Base-by-base conservation (phyloP, 2,329 filamentous ascomycete genomes). In the Fusarium sp. region DNA sequence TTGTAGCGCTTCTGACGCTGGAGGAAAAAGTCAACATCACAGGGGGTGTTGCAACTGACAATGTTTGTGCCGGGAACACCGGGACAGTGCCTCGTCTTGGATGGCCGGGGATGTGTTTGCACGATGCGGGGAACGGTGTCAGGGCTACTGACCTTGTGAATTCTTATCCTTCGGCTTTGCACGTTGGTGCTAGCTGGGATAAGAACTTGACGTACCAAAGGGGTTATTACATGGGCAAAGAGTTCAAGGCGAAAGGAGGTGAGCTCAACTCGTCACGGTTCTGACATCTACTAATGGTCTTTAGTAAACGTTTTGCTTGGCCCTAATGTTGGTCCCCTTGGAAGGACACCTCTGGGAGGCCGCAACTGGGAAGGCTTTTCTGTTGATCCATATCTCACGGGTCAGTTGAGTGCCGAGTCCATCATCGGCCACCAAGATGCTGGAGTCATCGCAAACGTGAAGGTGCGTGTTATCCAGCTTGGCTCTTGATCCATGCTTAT, bases 301-400 rank as follows among this genome's bases (percentile, higher is more conserved):
- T 3, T 11, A 80, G 87, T 92, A 54, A 93, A 95, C 77, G 87
- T 94, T 35, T 89, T 91, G 50, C 86, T 95, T 11, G 93, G 93
- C 0, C 93, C 93, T 0, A 88, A 88, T 10, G 92, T 94, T 52
- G 93, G 93, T 0, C 89, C 94, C 0, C 79, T 95, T 1, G 93
- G 93, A 3, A 86, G 93, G 20, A 92, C 93, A 62, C 92, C 93
- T 0, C 85, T 90, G 13, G 93, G 91, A 5, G 93, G 93, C 1
- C 88, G 93, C 33, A 94, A 91, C 71, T 95, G 93, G 93, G 93
- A 95, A 80, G 91, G 90, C 0, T 95, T 95, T 78, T 92, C 91
- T 1, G 84, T 89, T 5, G 93, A 95, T 77, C 92, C 93, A 0
- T 91, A 91, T 16, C 86, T 95, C 8, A 91, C 93, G 2, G 94